Conservation (phyloP, 805 yeast genomes). For the Starmerella etchellsii region DNA sequence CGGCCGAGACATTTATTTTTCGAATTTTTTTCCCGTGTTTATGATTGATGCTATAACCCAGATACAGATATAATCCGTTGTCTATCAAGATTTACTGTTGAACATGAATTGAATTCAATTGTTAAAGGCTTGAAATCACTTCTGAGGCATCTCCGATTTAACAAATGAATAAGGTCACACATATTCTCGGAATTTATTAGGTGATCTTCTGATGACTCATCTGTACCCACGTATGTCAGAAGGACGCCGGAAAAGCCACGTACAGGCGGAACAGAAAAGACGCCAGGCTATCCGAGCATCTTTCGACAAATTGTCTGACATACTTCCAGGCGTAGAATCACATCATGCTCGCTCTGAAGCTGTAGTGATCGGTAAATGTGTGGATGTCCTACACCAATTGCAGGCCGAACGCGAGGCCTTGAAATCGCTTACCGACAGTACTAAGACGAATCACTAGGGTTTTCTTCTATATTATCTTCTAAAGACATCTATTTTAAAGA, state of each 20-base stretch:
- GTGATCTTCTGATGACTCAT: too few relatives aligned
- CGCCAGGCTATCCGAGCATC: constrained; percentile 74
- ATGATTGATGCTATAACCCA: too few relatives aligned
- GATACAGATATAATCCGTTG: too few relatives aligned
- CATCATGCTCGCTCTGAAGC: constrained; percentile 72
- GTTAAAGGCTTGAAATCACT: background rate
- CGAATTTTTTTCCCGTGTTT: background rate
- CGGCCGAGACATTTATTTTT: constrained; percentile 32
- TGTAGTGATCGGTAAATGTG: constrained; percentile 49
- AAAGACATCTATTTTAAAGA: too few relatives aligned
- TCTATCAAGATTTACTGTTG: too few relatives aligned
- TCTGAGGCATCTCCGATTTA: too few relatives aligned
- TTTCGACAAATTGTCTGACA: constrained; percentile 57
- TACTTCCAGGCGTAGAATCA: constrained; percentile 62
- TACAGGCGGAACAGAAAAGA: constrained; percentile 76
- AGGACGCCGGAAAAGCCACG: constrained; percentile 38
- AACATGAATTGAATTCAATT: background rate
- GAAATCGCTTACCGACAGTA: too few relatives aligned
- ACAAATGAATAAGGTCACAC: too few relatives aligned
- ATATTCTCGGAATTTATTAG: too few relatives aligned
- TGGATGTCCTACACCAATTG: constrained; percentile 24
- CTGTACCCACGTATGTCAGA: too few relatives aligned
- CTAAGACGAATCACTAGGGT: too few relatives aligned
- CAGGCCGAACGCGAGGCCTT: constrained; percentile 25
- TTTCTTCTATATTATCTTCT: too few relatives aligned